Base-by-base conservation (phyloP, 2,329 filamentous ascomycete genomes). In the Scopulariopsis brevicaulis region DNA sequence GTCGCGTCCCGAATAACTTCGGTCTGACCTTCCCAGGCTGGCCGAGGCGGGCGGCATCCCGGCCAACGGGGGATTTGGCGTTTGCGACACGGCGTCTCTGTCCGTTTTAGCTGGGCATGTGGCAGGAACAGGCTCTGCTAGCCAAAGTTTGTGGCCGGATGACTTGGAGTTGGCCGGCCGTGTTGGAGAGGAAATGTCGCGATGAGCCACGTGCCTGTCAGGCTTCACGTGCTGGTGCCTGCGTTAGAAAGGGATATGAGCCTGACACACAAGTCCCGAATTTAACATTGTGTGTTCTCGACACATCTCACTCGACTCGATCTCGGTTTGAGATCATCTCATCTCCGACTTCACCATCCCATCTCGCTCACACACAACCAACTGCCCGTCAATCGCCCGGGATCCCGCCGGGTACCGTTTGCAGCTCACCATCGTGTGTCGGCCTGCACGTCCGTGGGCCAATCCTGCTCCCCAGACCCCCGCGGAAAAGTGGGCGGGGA, bases 401-500 rank as follows among this genome's bases (percentile, higher is more conserved):
- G 18, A 46, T 6, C 40, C 40, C 15, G 15, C 15, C 14, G n/a
- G 40, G 40, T 46, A 46, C 40, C 40, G n/a, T n/a, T 46, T 46
- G 15, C 40, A 46, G n/a, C 40, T n/a, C n/a, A n/a, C 40, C 15
- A 8, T 15, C 35, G 56, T 32, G 59, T 60, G 59, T 60, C 59
- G 59, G 55, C 57, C 59, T 52, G 59, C 57, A 24, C 15, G 46
- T 34, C 43, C 46, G 24, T 34, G 54, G 43, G 43, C 59, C 59
- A 60, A 60, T 60, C 57, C 57, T 46, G 48, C 34, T n/a, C n/a
- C 20, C 53, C 14, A 40, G 15, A 32, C 2, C 32, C 50, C 34
- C 28, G n/a, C 14, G 61, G 58, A 56, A 58, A 60, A 57, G 61
- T 61, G 58, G 59, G 56, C 56, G 52, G 50, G 11, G 28, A 12